These are phyloP conservation scores for Leccinum truebloodii DNA, from an alignment of 768 basidiomycete species.

Conservation along the genomic window DNA sequence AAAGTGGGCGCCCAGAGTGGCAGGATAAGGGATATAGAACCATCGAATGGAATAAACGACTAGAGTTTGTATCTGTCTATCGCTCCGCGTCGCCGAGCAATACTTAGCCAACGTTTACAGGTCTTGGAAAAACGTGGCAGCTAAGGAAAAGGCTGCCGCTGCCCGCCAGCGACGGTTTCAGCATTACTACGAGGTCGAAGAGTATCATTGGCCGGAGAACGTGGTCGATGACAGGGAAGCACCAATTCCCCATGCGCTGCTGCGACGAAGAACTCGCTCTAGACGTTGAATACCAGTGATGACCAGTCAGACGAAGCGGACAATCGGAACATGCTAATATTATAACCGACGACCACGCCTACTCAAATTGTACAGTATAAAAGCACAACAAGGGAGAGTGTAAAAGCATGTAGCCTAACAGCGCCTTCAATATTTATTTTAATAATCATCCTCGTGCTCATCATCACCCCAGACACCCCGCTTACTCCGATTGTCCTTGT, in stretches of 20 bases:
- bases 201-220: constrained; percentile 12
- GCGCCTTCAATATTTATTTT: background rate
- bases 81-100: background rate
- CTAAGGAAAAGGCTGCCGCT: constrained; percentile 17
- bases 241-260: background rate
- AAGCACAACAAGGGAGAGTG: background rate
- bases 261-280: constrained; percentile 21
- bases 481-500: constrained; percentile 21
- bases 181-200: constrained; percentile 12
- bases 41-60: constrained; percentile 53
- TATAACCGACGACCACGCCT: background rate
- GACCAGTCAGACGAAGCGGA: background rate
- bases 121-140: constrained; percentile 32
- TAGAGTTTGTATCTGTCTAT: constrained; percentile 45
- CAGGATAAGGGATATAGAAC: constrained; percentile 44
- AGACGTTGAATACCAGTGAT: constrained; percentile 12
- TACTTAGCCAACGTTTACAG: constrained; percentile 8
- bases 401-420: background rate
- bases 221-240: constrained; percentile 5
- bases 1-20: constrained; percentile 54
- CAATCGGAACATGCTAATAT: background rate
- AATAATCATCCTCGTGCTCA: constrained; percentile 28
- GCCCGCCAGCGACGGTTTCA: constrained; percentile 14
- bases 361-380: constrained; percentile 5
- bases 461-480: constrained; percentile 27